A percentile compares a stretch with the other conserved stretches of the same genome.
phyloP scores from a whole-genome alignment of 2,329 filamentous ascomycete genomes.

The Botrytis porri region DNA sequence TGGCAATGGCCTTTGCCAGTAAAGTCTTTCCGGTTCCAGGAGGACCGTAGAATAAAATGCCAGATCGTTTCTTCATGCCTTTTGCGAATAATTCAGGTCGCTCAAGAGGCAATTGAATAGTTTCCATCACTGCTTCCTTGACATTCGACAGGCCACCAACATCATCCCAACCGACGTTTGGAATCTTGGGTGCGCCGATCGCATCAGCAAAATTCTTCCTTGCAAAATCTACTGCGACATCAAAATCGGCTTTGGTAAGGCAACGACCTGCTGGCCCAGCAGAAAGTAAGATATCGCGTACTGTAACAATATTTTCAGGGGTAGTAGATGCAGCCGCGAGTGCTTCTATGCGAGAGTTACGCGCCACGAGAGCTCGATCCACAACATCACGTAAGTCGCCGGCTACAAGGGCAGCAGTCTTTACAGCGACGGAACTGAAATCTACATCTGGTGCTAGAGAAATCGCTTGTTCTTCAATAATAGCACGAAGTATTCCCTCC shows the following conservation, averaged over 20 bases:
- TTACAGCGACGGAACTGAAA: conserved; percentile 79
- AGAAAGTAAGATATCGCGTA: conserved; percentile 82
- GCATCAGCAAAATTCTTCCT: conserved; percentile 97
- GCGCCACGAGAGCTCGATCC: conserved; percentile 79
- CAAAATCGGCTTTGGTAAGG: conserved; percentile 80
- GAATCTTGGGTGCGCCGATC: conserved; percentile 96
- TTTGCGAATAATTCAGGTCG: conserved; percentile 92
- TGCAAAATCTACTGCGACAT: conserved; percentile 89
- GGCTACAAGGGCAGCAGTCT: conserved; percentile 92
- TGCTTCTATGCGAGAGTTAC: conserved; percentile 69
- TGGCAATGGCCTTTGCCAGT: conserved; percentile 90
- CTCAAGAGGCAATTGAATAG: conserved; percentile 88
- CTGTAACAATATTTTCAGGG: conserved; percentile 50
- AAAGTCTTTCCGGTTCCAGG: conserved; percentile 90
- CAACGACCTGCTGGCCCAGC: conserved; percentile 77
- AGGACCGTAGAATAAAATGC: conserved; percentile 88
- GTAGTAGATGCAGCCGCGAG: conserved; percentile 55
- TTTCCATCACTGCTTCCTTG: conserved; percentile 96
- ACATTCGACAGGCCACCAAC: conserved; percentile 91
- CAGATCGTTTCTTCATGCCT: conserved; percentile 96
- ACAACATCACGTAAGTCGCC: conserved; percentile 94
- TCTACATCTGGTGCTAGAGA: conserved; percentile 82
- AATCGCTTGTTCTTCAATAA: conserved; percentile 73
- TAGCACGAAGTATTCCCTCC: conserved; percentile 78
- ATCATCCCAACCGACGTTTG: conserved; percentile 94